phyloP scores from a whole-genome alignment of 176 grass and related monocot genomes.

The Tillandsia fasciculata region DNA sequence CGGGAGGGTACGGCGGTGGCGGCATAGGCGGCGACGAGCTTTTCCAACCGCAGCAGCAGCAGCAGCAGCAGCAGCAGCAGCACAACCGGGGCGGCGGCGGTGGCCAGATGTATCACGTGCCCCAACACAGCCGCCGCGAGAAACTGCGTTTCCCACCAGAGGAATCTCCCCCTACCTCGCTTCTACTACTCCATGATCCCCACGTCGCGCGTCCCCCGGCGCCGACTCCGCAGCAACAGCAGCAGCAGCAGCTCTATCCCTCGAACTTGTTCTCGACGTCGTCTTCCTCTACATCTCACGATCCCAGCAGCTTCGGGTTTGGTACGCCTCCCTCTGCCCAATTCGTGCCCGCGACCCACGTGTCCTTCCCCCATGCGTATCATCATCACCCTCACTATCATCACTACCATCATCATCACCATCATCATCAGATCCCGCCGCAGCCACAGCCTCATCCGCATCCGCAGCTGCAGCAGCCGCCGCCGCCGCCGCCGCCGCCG shows the following conservation, averaged over 20 bases:
- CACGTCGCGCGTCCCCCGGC: not conserved
- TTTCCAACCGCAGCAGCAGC: conserved; percentile 33
- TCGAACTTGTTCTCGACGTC: not conserved
- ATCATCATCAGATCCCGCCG: not conserved
- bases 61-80: conserved; percentile 42
- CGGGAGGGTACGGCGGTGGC: conserved; percentile 37
- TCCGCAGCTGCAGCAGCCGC: not conserved
- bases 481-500: conserved; percentile 5
- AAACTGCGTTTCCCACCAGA: conserved; percentile 83
- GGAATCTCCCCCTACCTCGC: conserved; percentile 17
- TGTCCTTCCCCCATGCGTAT: not conserved
- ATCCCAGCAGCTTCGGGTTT: not conserved
- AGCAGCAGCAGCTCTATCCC: not conserved
- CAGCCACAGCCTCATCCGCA: not conserved
- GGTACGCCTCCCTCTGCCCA: not conserved
- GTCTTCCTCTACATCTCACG: not conserved
- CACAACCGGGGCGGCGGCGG: conserved; percentile 39
- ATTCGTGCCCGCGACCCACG: not conserved
- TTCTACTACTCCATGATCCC: conserved; percentile 13
- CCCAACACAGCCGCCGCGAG: conserved; percentile 91
- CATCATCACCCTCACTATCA: not conserved
- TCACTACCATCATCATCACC: not conserved
- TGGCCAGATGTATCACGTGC: conserved; percentile 73
- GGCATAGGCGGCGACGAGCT: conserved; percentile 18
- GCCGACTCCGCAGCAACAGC: not conserved